phyloP scores from a whole-genome alignment of 2,329 filamentous ascomycete species.

The Cercospora zeae-maydis region DNA sequence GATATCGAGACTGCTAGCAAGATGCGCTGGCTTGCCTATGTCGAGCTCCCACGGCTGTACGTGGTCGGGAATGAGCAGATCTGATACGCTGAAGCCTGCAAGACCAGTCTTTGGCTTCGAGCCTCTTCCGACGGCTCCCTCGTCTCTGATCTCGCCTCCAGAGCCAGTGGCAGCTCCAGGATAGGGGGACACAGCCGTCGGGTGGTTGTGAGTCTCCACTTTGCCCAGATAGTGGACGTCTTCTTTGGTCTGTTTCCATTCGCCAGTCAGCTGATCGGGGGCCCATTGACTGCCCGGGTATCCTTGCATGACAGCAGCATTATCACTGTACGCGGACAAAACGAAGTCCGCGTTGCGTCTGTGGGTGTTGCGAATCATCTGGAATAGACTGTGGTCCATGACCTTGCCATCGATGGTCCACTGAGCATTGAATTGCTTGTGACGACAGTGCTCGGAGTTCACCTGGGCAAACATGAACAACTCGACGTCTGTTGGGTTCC shows the following conservation, averaged over 20 bases:
- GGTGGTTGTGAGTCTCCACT: slow-evolving; percentile 97
- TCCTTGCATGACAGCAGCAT: slow-evolving; percentile 86
- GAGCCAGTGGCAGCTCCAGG: slow-evolving; percentile 92
- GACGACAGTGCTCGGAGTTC: slow-evolving; percentile 88
- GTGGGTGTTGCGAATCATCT: slow-evolving; percentile 96
- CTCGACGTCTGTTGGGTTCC: slow-evolving; percentile 81
- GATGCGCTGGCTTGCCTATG: slow-evolving; percentile 83
- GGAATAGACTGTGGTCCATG: slow-evolving; percentile 79
- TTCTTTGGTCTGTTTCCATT: slow-evolving; percentile 85
- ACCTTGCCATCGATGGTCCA: slow-evolving; percentile 89
- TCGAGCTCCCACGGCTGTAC: slow-evolving; percentile 86
- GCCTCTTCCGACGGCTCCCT: slow-evolving; percentile 88
- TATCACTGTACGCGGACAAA: slow-evolving; percentile 96
- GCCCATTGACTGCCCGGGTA: slow-evolving; percentile 75
- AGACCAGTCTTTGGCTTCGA: slow-evolving; percentile 91
- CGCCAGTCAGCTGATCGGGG: slow-evolving; percentile 78
- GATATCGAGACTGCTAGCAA: slow-evolving; percentile 90
- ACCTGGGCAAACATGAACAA: slow-evolving; percentile 99
- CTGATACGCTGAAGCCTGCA: slow-evolving; percentile 90
- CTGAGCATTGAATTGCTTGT: slow-evolving; percentile 93
- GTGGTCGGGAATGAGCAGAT: slow-evolving; percentile 81
- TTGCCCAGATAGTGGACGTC: slow-evolving; percentile 84
- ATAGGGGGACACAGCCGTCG: slow-evolving; percentile 90
- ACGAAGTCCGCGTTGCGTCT: slow-evolving; percentile 71
- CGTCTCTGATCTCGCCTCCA: slow-evolving; percentile 92